A percentile compares a stretch with the other conserved stretches of the same genome.
Evolutionary conservation across 2,329 filamentous ascomycete genomes (phyloP).

Genomic region (Sclerotinia sclerotiorum): DNA sequence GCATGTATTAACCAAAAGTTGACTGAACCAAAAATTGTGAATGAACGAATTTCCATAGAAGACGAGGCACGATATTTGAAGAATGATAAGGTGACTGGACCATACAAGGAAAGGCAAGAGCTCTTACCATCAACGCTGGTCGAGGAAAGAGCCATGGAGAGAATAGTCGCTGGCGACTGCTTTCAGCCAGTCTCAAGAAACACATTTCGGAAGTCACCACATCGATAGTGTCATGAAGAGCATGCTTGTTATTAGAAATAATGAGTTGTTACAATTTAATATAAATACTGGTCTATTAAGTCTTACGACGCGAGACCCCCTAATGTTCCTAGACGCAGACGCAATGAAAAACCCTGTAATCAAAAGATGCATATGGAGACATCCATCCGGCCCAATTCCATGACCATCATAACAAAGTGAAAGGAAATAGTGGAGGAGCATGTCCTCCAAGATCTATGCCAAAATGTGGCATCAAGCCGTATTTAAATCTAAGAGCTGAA

Average conservation of each 20-base stretch:
- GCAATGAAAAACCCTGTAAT: slow-evolving; percentile 37
- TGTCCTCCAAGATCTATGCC: slow-evolving; percentile 30
- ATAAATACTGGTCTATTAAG: slow-evolving; percentile 32
- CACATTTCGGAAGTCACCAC: not conserved
- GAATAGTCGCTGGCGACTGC: not conserved
- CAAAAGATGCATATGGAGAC: slow-evolving; percentile 37
- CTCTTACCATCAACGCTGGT: slow-evolving; percentile 15
- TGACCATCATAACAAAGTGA: slow-evolving; percentile 36
- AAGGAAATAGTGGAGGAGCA: slow-evolving; percentile 28
- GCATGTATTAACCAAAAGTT: slow-evolving; percentile 40
- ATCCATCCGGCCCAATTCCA: slow-evolving; percentile 36
- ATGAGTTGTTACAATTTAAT: slow-evolving; percentile 24
- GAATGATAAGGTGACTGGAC: slow-evolving; percentile 43
- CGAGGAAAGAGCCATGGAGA: slow-evolving; percentile 19
- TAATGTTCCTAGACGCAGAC: slow-evolving; percentile 24
- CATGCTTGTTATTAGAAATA: slow-evolving; percentile 11
- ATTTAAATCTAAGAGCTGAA: slow-evolving; percentile 35
- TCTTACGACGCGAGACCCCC: slow-evolving; percentile 27
- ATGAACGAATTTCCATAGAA: slow-evolving; percentile 19
- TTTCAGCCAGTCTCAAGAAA: not conserved
- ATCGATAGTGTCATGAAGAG: too few species aligned
- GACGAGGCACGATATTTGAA: slow-evolving; percentile 34
- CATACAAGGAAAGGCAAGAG: not conserved
- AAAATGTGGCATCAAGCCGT: slow-evolving; percentile 28
- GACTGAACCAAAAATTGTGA: slow-evolving; percentile 24